Base-by-base conservation (phyloP, 148 eudicot genomes). In the Beta vulgaris region DNA sequence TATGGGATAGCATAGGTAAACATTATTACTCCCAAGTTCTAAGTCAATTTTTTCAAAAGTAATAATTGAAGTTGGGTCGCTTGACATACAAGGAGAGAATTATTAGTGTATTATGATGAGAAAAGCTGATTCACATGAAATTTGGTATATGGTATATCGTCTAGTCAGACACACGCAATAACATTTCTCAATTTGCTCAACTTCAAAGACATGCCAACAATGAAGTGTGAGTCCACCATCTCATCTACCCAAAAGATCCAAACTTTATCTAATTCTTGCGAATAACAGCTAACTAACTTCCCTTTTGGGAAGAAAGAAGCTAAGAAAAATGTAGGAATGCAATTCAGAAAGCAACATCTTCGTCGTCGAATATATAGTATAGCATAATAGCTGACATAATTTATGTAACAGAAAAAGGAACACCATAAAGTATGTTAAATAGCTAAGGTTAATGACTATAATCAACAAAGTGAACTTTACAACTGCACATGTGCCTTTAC, bases 141-240 rank as follows among this genome's bases (percentile, higher is more conserved):
- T 39, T 28, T 29, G 29, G 31, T 8, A 25, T 29, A 31, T 28
- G n/a, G 37, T 29, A 60, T 60, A 4, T 4, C 11, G 70, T 32
- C 44, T 42, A 67, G 31, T 67, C 70, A 67, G 34, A 67, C 12
- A 67, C 51, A 40, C 70, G 51, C 68, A 64, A 36, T 36, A 12
- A 40, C 32, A 39, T 9, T 15, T 25, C 31, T 51, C 46, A 67
- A 67, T 23, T 67, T 40, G 53, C 70, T 43, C 70, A 67, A 42
- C 49, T 67, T 67, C 51, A 67, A 39, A 40, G 49, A 40, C 53
- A 67, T 67, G 70, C 70, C 70, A 67, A 67, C 69, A 39, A 36
- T 21, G 1, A 21, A 37, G 10, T 15, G 9, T 25, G 61, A 25
- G 25, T 26, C 1, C 36, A 0, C 14, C 39, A 32, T 60, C 37